Evolutionary conservation across 495 filamentous ascomycete species (phyloP), one percentile per base, ranked within the genome.

Genomic region (Ascobolus immersus): DNA sequence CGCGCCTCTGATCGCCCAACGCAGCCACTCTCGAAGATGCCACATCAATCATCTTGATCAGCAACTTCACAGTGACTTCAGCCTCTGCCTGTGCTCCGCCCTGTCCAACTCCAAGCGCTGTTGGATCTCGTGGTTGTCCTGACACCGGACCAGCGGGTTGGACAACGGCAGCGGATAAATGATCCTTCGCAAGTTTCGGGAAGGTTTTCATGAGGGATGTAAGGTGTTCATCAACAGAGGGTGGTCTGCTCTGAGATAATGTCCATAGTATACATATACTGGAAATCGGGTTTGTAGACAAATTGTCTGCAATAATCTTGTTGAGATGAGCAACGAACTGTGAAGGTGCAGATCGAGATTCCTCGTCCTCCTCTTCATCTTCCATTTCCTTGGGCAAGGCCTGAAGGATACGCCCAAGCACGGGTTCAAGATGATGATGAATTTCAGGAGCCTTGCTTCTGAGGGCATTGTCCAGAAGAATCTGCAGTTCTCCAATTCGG

Each of bases 351-450:
- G 41, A 37, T 17, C 24, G 39, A 14, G 32, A 35, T 4, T 64
- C 55, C 35, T 79, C 73, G 11, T 75, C 73, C 40, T 77, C 81
- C 15, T 81, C 80, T 17, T 75, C 79, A 44, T 90, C 77, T 32
- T 86, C 79, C 51, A 90, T 90, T 35, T 82, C 74, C 40, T 86
- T 76, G 5, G 89, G 86, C 20, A 93, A 62, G n/a, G 82, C 77
- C 46, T 90, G 71, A 15, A 99, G 62, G 22, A 93, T 72, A 28
- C 79, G 68, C 43, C 70, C 68, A 34, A 94, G 53, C 9, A 78
- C 69, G 4, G 89, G 71, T 46, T 94, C 76, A 23, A 99, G 59
- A 44, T 73, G 86, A 47, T 92, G 80, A 42, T 94, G 89, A 21
- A 94, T 65, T 42, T 99, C 84, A 0, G 76, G 64, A 44, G 78